Evolutionary conservation across 73 alveolate species (phyloP).

Genomic region (Paramecium bursaria): DNA sequence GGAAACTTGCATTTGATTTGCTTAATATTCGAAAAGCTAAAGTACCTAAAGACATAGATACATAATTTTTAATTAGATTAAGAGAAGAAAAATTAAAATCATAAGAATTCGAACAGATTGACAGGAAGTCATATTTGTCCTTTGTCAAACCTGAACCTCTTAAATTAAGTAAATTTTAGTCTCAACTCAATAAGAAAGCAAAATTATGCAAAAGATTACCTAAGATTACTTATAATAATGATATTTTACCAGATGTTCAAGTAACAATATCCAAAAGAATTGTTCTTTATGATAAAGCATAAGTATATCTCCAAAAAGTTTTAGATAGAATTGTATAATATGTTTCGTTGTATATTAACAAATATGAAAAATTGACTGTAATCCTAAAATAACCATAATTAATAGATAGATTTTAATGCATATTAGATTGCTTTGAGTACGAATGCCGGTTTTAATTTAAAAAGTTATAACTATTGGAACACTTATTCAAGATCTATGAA

Average conservation of each 20-base stretch:
- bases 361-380: conserved; percentile 25
- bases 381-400: background rate
- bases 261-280: background rate
- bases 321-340: conserved; percentile 1
- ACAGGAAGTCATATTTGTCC: too few species aligned
- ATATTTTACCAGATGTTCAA: conserved; percentile 19
- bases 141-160: too few species aligned
- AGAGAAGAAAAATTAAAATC: too few species aligned
- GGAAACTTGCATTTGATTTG: conserved; percentile 27
- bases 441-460: conserved; percentile 12
- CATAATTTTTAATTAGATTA: conserved; percentile 9
- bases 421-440: conserved; percentile 24
- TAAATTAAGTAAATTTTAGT: too few species aligned
- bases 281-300: conserved; percentile 8
- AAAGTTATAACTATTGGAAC: background rate
- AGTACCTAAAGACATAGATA: background rate
- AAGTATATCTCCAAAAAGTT: background rate
- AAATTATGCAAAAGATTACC: background rate
- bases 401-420: conserved; percentile 40
- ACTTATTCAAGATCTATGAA: conserved; percentile 7
- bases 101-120: too few species aligned
- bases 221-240: conserved; percentile 16
- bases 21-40: background rate
- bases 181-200: too few species aligned
- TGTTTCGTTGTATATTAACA: conserved; percentile 9